Base-by-base conservation (phyloP, 169 alveolate genomes). In the Eimeria zaria region DNA sequence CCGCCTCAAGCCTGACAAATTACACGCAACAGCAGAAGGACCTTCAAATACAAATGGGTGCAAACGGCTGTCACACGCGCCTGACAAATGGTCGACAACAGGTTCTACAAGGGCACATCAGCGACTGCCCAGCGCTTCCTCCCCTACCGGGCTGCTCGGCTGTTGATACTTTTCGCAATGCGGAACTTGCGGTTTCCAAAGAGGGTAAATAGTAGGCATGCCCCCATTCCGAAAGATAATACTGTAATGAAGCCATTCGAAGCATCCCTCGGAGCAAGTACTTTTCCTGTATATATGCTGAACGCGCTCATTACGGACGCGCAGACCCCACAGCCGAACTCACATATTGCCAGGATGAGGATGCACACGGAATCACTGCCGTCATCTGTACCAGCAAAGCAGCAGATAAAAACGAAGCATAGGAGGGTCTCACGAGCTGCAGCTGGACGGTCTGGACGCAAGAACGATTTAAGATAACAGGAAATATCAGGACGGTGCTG, bases 221-320 rank as follows among this genome's bases (percentile, higher is more conserved):
- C 93, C n/a, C 83, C 93, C 81, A 39, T 87, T 41, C 93, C 93
- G 30, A 87, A 58, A 44, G 93, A 58, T 5, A 30, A 18, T 51
- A 41, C 46, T 44, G 93, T 87, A 44, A 87, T 87, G 30, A 87
- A 62, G 33, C 93, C 93, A 87, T 64, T 87, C 44, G 81, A 1
- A 22, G 81, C 93, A 36, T 62, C 83, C 81, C 60, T 33, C 41
- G 93, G 81, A 64, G 24, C 64, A 27, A 87, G 93, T 14, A 64
- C n/a, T 53, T 39, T 62, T 39, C 93, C 93, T 33, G 62, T 87
- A 53, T 87, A 87, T 44, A 87, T 87, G 62, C 93, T 87, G 64
- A 87, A 87, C 16, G 93, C 81, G 93, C 93, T 87, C 93, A 87
- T 87, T 62, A 67, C 93, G 22, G 93, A 24, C 81, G 83, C 93